Evolutionary conservation across 106 monocot genomes (phyloP).

Genomic region (Dioscorea zingiberensis): DNA sequence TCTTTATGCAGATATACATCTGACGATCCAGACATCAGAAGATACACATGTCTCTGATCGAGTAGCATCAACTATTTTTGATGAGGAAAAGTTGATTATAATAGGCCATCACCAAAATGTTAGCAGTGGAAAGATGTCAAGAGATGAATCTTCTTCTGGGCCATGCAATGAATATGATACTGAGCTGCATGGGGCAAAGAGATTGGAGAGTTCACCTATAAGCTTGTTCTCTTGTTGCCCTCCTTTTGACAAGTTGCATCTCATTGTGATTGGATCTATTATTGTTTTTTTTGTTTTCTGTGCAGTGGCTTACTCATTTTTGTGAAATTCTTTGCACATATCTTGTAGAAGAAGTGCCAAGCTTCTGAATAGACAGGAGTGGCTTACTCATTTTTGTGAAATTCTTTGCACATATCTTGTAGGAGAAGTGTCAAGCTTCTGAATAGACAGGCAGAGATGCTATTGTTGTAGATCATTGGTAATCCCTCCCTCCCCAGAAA

Average conservation of each 20-base stretch:
- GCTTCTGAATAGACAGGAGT: conserved; percentile 51
- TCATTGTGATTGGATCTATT: background rate
- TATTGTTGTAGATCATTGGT: no score
- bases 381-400: background rate
- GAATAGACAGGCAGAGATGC: no score
- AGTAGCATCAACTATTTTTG: conserved; percentile 87
- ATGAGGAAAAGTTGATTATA: conserved; percentile 54
- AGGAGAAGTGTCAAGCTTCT: conserved; percentile 72
- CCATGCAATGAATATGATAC: conserved; percentile 34
- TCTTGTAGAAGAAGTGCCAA: conserved; percentile 51
- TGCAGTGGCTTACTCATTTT: background rate
- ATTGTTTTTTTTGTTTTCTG: background rate
- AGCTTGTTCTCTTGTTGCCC: conserved; percentile 39
- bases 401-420: no score
- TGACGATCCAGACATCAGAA: conserved; percentile 77
- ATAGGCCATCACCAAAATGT: conserved; percentile 36
- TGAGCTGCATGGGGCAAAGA: conserved; percentile 85
- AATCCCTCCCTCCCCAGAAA: no score
- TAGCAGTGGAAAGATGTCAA: conserved; percentile 26
- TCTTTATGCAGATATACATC: conserved; percentile 64
- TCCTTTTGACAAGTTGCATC: conserved; percentile 51
- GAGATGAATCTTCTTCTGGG: conserved; percentile 33
- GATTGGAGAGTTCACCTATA: conserved; percentile 70
- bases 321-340: background rate
- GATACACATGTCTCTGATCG: conserved; percentile 89